A percentile compares a stretch with the other conserved stretches of the same genome.
These are phyloP conservation scores for Sporobolomyces phaffii DNA, from an alignment of 768 basidiomycete species.

Conservation along the genomic window DNA sequence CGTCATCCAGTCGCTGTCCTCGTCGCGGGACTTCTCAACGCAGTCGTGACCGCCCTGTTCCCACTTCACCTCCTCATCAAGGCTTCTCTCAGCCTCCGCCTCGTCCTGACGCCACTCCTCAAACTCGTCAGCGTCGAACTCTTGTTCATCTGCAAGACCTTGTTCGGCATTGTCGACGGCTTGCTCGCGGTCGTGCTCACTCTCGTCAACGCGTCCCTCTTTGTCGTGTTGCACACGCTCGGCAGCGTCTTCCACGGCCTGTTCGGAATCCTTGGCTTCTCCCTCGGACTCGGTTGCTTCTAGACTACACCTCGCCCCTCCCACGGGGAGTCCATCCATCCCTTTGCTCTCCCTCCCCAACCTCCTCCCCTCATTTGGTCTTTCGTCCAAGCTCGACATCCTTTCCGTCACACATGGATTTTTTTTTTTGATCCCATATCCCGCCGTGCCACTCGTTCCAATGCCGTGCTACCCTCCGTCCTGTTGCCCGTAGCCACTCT, in stretches of 20 bases:
- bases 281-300: slow-evolving; percentile 8
- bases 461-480: too few relatives aligned
- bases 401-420: too few relatives aligned
- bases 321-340: too few relatives aligned
- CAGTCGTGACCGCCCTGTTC: slow-evolving; percentile 5
- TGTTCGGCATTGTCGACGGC: slow-evolving; percentile 9
- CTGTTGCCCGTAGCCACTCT: too few relatives aligned
- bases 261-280: not conserved
- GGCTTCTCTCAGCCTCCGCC: not conserved
- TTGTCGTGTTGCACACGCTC: not conserved
- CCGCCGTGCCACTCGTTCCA: too few relatives aligned
- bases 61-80: slow-evolving; percentile 13
- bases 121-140: slow-evolving; percentile 1
- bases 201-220: slow-evolving; percentile 17
- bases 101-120: slow-evolving; percentile 7
- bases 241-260: slow-evolving; percentile 18
- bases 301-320: not conserved
- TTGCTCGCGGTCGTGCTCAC: slow-evolving; percentile 13
- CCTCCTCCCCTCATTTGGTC: too few relatives aligned
- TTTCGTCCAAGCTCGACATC: too few relatives aligned
- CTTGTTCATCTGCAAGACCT: not conserved
- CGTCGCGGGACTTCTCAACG: slow-evolving; percentile 15
- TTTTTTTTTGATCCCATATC: too few relatives aligned
- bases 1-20: slow-evolving; percentile 11
- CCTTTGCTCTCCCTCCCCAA: not conserved